Percentiles rank a stretch among this genome's conserved stretches.
Conservation (phyloP, 108 stramenopile genomes). For the Fragilariopsis cylindrus region DNA sequence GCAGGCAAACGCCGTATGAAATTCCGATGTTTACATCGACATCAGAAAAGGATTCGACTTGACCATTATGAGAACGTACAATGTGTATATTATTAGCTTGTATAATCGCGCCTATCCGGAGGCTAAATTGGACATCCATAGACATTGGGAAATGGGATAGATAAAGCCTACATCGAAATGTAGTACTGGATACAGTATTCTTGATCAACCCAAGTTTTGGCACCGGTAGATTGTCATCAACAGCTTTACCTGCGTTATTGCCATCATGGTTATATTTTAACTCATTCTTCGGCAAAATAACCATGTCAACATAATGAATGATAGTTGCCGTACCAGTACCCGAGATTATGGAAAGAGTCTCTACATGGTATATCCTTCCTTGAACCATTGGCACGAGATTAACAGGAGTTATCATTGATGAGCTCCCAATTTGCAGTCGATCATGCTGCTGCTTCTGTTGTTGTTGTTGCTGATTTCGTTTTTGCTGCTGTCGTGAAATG, state of each 20-base stretch:
- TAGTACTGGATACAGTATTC: neutral
- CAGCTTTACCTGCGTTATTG: neutral
- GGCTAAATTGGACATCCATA: constrained; percentile 41
- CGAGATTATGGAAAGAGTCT: constrained; percentile 10
- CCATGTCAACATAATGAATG: constrained; percentile 13
- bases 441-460: neutral
- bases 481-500: constrained; percentile 11
- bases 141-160: constrained; percentile 63
- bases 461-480: neutral
- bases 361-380: constrained; percentile 1
- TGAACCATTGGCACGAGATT: constrained; percentile 1
- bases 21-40: neutral
- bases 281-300: neutral
- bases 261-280: neutral
- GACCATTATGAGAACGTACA: constrained; percentile 8
- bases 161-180: constrained; percentile 19
- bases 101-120: constrained; percentile 57
- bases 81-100: constrained; percentile 71
- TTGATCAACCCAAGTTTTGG: neutral
- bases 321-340: constrained; percentile 11
- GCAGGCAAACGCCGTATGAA: constrained; percentile 62
- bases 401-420: constrained; percentile 10
- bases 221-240: neutral
- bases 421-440: neutral
- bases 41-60: neutral